Percentiles rank a stretch among this genome's conserved stretches.
Conservation (phyloP, 768 basidiomycete species). For the Termitomyces sp. region DNA sequence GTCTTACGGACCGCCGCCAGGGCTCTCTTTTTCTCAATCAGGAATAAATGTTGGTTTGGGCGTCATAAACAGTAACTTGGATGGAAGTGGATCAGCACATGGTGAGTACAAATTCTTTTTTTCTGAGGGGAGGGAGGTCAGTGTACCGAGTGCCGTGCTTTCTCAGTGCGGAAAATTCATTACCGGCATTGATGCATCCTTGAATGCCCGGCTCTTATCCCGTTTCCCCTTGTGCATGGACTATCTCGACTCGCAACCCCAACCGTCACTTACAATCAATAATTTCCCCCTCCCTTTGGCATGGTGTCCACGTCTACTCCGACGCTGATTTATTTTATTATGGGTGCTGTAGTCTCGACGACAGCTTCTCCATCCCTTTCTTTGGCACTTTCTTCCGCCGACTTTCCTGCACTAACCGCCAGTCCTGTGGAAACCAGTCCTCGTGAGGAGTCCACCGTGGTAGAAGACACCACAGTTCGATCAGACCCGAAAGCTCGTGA, state of each 20-base stretch:
- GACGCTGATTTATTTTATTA: constrained; percentile 49
- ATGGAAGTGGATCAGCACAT: constrained; percentile 41
- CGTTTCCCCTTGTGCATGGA: constrained; percentile 31
- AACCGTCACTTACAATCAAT: constrained; percentile 24
- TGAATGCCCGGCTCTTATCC: constrained; percentile 32
- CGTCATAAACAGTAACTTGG: constrained; percentile 20
- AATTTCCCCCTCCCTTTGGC: constrained; percentile 45
- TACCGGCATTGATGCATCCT: constrained; percentile 61
- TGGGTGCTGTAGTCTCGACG: constrained; percentile 36
- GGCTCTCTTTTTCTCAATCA: constrained; percentile 45
- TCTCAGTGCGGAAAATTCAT: constrained; percentile 82
- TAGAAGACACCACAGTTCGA: constrained; percentile 25
- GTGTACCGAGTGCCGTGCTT: constrained; percentile 88
- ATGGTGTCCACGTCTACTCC: constrained; percentile 46
- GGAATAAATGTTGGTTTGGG: constrained; percentile 22
- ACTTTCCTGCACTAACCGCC: constrained; percentile 70
- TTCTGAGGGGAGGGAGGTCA: constrained; percentile 78
- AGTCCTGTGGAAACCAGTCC: constrained; percentile 28
- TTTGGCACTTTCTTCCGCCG: constrained; percentile 58
- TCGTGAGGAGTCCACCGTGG: constrained; percentile 25
- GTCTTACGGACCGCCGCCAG: constrained; percentile 64
- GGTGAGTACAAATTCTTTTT: constrained; percentile 63
- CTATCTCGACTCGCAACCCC: constrained; percentile 32
- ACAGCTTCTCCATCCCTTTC: constrained; percentile 48
- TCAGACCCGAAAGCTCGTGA: constrained; percentile 42